These are phyloP conservation scores for Aspergillus funiculosus DNA, from an alignment of 495 filamentous ascomycete species.

Conservation along the genomic window DNA sequence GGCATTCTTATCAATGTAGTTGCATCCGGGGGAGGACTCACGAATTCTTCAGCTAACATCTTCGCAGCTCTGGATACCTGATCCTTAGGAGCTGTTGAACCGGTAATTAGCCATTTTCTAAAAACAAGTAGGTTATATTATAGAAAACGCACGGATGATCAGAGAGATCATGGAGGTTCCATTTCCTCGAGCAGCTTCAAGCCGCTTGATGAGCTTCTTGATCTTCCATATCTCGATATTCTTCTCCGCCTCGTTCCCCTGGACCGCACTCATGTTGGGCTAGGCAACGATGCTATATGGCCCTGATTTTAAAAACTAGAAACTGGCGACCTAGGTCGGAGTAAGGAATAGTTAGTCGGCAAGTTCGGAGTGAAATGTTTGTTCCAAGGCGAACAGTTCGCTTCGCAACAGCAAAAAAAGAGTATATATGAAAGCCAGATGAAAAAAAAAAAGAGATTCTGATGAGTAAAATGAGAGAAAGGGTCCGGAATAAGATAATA, in stretches of 20 bases:
- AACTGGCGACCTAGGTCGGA: slow-evolving; percentile 6
- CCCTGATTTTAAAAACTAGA: slow-evolving; percentile 16
- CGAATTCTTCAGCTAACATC: slow-evolving; percentile 99
- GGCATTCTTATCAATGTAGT: slow-evolving; percentile 21
- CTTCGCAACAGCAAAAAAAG: too few species aligned
- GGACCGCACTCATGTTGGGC: slow-evolving; percentile 81
- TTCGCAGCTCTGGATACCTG: slow-evolving; percentile 93
- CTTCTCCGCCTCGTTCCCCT: slow-evolving; percentile 93
- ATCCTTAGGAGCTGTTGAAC: slow-evolving; percentile 77
- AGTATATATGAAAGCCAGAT: neutral
- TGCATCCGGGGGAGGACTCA: slow-evolving; percentile 43
- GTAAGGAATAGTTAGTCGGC: neutral
- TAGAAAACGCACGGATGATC: slow-evolving; percentile 74
- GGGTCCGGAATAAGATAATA: neutral
- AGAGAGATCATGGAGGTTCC: slow-evolving; percentile 98
- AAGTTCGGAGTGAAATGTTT: neutral
- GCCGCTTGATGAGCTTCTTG: slow-evolving; percentile 95
- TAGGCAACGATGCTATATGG: slow-evolving; percentile 30
- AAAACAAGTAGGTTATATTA: slow-evolving; percentile 16
- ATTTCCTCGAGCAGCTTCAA: slow-evolving; percentile 89
- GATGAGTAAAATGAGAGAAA: neutral
- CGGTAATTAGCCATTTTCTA: slow-evolving; percentile 15
- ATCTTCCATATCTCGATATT: slow-evolving; percentile 87
- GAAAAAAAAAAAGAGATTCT: neutral
- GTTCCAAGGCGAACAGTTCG: too few species aligned